Evolutionary conservation across 768 basidiomycete species (phyloP).

Genomic region (Zangia roseola): DNA sequence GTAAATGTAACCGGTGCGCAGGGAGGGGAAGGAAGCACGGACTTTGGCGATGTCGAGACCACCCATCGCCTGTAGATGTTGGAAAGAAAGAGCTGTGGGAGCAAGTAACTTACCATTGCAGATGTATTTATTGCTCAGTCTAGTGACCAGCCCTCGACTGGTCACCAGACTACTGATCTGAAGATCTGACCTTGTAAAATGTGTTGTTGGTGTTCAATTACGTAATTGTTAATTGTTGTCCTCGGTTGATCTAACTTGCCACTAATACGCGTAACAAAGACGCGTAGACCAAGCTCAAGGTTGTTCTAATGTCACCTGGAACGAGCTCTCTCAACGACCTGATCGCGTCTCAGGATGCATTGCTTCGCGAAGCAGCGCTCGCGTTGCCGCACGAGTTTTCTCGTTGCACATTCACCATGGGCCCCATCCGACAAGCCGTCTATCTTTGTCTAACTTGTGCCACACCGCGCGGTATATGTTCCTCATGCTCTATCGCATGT

Average conservation of each 20-base stretch:
- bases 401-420: slow-evolving; percentile 61
- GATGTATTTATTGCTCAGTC: too few species aligned
- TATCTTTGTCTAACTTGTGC: slow-evolving; percentile 80
- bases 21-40: slow-evolving; percentile 61
- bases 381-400: slow-evolving; percentile 63
- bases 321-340: slow-evolving; percentile 36
- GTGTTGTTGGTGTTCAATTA: too few species aligned
- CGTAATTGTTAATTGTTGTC: neutral
- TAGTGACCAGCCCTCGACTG: too few species aligned
- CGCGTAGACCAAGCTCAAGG: too few species aligned
- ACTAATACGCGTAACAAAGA: too few species aligned
- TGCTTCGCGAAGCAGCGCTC: slow-evolving; percentile 38
- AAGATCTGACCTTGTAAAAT: too few species aligned
- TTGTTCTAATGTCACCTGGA: neutral
- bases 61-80: slow-evolving; percentile 12
- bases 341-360: slow-evolving; percentile 27
- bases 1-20: slow-evolving; percentile 59
- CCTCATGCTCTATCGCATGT: slow-evolving; percentile 84
- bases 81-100: too few species aligned
- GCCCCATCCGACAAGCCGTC: slow-evolving; percentile 70
- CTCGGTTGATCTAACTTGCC: too few species aligned
- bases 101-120: too few species aligned
- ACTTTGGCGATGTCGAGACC: slow-evolving; percentile 48
- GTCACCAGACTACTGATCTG: too few species aligned
- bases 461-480: slow-evolving; percentile 67